Percentiles rank a stretch among this genome's conserved stretches.
Conservation (phyloP, 768 basidiomycete genomes). For the Trametes coccinea region DNA sequence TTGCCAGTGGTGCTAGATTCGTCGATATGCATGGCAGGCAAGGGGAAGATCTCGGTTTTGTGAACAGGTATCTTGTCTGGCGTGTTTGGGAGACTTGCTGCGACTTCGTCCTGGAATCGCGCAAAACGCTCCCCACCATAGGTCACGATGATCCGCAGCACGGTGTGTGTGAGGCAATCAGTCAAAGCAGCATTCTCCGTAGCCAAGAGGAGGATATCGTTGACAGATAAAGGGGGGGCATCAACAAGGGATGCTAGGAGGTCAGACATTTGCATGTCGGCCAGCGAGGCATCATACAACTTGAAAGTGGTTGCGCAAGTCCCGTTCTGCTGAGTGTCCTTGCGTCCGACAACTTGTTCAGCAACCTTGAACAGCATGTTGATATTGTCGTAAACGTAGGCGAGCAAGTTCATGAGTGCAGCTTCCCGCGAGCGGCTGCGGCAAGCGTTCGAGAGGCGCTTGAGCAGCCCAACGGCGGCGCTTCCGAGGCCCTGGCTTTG, state of each 20-base stretch:
- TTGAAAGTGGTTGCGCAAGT: conserved; percentile 37
- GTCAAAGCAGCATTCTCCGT: conserved; percentile 24
- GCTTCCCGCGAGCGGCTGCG: conserved; percentile 20
- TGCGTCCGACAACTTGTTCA: conserved; percentile 40
- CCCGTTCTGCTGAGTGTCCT: too few species aligned
- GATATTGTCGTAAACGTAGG: conserved; percentile 40
- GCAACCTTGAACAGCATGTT: conserved; percentile 32
- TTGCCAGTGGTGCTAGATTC: conserved; percentile 34
- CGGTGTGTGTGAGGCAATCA: conserved; percentile 23
- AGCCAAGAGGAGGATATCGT: conserved; percentile 31
- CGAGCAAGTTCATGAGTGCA: background rate
- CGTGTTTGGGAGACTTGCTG: background rate
- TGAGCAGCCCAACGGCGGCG: conserved; percentile 19
- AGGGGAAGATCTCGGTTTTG: conserved; percentile 32
- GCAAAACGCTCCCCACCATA: conserved; percentile 26
- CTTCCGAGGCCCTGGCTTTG: background rate
- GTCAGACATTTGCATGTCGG: conserved; percentile 28
- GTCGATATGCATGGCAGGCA: conserved; percentile 36
- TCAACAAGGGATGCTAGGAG: conserved; percentile 22
- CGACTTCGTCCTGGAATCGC: background rate
- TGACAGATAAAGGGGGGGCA: conserved; percentile 28
- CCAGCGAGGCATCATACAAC: conserved; percentile 25
- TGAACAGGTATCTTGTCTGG: conserved; percentile 17
- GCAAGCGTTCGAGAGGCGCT: conserved; percentile 27
- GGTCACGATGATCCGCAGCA: conserved; percentile 33